A percentile compares a stretch with the other conserved stretches of the same genome.
Evolutionary conservation across 192 early-diverging fungal genomes (phyloP).

Genomic region (Linnemannia hyalina): DNA sequence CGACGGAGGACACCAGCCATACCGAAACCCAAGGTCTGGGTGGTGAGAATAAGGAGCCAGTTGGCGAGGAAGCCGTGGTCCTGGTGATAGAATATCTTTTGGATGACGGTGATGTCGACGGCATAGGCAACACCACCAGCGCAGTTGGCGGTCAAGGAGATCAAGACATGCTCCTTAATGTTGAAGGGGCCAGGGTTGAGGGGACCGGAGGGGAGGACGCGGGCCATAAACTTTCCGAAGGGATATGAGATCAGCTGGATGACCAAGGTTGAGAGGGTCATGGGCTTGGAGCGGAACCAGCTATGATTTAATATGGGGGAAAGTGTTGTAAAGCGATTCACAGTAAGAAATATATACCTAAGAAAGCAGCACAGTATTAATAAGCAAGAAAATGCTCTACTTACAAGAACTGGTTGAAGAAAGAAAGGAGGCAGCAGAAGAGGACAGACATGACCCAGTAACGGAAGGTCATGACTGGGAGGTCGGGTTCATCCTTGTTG

Average conservation of each 20-base stretch:
- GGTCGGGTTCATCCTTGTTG: constrained; percentile 42
- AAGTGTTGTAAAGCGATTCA: not conserved
- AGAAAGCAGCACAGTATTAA: too few relatives aligned
- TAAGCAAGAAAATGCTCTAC: too few relatives aligned
- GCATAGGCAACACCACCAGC: constrained; percentile 67
- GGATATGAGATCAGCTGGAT: constrained; percentile 50
- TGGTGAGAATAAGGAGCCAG: constrained; percentile 67
- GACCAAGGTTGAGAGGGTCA: constrained; percentile 35
- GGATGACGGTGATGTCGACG: constrained; percentile 69
- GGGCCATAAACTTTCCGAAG: constrained; percentile 52
- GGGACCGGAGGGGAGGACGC: constrained; percentile 65
- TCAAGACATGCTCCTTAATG: constrained; percentile 78
- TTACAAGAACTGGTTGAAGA: constrained; percentile 6
- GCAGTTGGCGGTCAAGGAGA: constrained; percentile 66
- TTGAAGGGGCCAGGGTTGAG: constrained; percentile 65
- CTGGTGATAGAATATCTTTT: constrained; percentile 69
- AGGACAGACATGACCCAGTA: constrained; percentile 49
- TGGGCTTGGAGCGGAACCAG: constrained; percentile 44
- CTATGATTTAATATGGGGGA: not conserved
- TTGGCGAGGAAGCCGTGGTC: constrained; percentile 64
- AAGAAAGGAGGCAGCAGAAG: not conserved
- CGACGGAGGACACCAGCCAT: constrained; percentile 83
- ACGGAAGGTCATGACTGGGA: constrained; percentile 60
- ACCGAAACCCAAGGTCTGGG: constrained; percentile 64
- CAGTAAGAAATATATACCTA: not conserved